These are phyloP conservation scores for Aspergillus asperescens DNA, from an alignment of 495 filamentous ascomycete genomes.

Conservation along the genomic window DNA sequence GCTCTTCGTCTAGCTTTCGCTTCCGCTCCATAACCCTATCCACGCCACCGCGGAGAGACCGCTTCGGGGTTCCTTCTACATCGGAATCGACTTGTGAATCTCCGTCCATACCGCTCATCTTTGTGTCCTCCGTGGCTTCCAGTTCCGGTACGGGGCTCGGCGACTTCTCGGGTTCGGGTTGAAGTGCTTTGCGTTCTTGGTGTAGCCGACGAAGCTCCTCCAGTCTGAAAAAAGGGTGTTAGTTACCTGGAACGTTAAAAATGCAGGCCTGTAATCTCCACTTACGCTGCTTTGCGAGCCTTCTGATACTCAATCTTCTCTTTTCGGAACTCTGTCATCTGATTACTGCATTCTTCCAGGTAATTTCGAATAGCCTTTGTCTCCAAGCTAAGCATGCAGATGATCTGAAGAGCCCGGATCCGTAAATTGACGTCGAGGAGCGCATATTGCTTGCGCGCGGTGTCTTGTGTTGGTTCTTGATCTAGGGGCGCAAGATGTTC, in stretches of 20 bases:
- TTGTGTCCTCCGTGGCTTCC: conserved; percentile 55
- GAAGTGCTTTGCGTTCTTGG: conserved; percentile 79
- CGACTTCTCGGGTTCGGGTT: conserved; percentile 61
- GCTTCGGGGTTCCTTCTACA: conserved; percentile 57
- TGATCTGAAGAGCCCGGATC: conserved; percentile 73
- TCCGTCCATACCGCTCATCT: conserved; percentile 61
- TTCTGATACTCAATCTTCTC: conserved; percentile 92
- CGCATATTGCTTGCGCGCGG: conserved; percentile 63
- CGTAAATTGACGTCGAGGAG: conserved; percentile 76
- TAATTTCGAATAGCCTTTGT: conserved; percentile 80
- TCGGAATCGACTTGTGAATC: conserved; percentile 55
- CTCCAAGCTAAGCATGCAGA: conserved; percentile 80
- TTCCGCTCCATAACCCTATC: conserved; percentile 75
- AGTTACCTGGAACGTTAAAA: conserved; percentile 1
- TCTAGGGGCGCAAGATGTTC: conserved; percentile 72
- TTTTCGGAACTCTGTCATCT: conserved; percentile 90
- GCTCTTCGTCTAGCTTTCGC: conserved; percentile 76
- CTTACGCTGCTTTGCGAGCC: conserved; percentile 76
- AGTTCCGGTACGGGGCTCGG: conserved; percentile 57
- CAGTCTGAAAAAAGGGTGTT: conserved; percentile 46
- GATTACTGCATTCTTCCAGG: conserved; percentile 82
- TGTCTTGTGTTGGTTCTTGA: conserved; percentile 64
- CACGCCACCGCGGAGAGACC: conserved; percentile 69
- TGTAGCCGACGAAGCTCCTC: conserved; percentile 80
- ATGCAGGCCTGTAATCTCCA: conserved; percentile 15